A percentile compares a stretch with the other conserved stretches of the same genome.
These are phyloP conservation scores for Starmerella potacharoeniae DNA, from an alignment of 805 yeast genomes.

Conservation along the genomic window DNA sequence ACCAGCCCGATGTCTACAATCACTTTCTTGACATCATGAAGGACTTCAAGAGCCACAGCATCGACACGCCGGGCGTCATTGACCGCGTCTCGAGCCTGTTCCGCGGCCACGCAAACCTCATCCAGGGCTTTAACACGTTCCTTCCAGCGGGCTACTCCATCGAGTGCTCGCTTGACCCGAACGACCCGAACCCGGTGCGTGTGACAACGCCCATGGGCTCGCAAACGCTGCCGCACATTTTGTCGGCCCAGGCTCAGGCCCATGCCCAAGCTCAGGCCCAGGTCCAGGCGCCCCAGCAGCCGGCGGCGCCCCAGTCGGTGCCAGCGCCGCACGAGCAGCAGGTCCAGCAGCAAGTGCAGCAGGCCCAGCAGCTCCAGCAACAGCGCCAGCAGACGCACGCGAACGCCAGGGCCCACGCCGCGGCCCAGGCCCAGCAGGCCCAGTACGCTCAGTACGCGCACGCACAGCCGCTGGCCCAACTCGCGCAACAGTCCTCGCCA, in stretches of 20 bases:
- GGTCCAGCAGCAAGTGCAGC: slow-evolving; percentile 18
- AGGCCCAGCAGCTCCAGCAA: slow-evolving; percentile 14
- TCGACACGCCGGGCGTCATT: slow-evolving; percentile 97
- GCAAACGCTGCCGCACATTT: slow-evolving; percentile 17
- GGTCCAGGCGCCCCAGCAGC: slow-evolving; percentile 10
- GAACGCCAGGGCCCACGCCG: slow-evolving; percentile 19
- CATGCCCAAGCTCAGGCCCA: slow-evolving; percentile 8
- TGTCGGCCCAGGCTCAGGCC: slow-evolving; percentile 10
- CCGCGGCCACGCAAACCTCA: slow-evolving; percentile 80
- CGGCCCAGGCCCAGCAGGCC: slow-evolving; percentile 30
- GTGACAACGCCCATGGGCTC: slow-evolving; percentile 95
- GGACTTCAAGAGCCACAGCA: slow-evolving; percentile 90
- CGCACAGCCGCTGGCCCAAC: slow-evolving; percentile 31
- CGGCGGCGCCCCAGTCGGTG: slow-evolving; percentile 11
- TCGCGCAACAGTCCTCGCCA: slow-evolving; percentile 27
- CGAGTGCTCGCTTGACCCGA: slow-evolving; percentile 79
- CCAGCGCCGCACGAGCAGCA: slow-evolving; percentile 13
- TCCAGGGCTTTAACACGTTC: slow-evolving; percentile 96
- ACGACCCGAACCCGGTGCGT: slow-evolving; percentile 82
- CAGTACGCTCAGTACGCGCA: slow-evolving; percentile 18
- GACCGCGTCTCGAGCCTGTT: slow-evolving; percentile 86
- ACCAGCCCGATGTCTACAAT: slow-evolving; percentile 92
- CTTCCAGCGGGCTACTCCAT: slow-evolving; percentile 92
- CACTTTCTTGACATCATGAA: slow-evolving; percentile 96
- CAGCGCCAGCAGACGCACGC: slow-evolving; percentile 22